Percentiles rank a stretch among this genome's conserved stretches.
Conservation (phyloP, 108 stramenopile species). For the Skeletonema potamos region DNA sequence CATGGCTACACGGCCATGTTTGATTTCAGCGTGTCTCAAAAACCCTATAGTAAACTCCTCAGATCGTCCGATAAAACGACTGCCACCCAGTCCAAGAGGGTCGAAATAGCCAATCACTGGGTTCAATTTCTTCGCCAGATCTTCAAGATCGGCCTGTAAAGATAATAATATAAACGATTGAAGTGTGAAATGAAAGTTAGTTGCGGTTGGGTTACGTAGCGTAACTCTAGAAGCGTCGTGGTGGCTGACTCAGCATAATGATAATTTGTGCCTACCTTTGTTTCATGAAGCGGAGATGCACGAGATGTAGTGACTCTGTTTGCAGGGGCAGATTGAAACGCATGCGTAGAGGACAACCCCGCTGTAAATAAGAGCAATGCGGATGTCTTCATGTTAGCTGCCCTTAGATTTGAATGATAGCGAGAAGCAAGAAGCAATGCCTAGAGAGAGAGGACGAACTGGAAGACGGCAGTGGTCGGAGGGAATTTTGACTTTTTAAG, state of each 20-base stretch:
- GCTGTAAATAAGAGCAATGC: not conserved
- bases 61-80: constrained; percentile 50
- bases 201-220: not conserved
- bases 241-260: not conserved
- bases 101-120: constrained; percentile 68
- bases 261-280: not conserved
- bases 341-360: not conserved
- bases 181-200: not conserved
- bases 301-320: not conserved
- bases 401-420: too few relatives aligned
- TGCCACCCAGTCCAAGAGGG: constrained; percentile 50
- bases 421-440: too few relatives aligned
- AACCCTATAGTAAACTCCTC: constrained; percentile 56
- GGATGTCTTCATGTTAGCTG: not conserved
- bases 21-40: constrained; percentile 65
- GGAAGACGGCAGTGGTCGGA: too few relatives aligned
- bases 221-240: too few relatives aligned
- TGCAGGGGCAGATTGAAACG: not conserved
- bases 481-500: too few relatives aligned
- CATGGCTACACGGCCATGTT: constrained; percentile 82
- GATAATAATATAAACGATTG: not conserved
- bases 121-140: constrained; percentile 55
- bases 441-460: too few relatives aligned
- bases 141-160: constrained; percentile 51
- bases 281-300: not conserved